Base-by-base conservation (phyloP, 2,329 filamentous ascomycete genomes). In the Colletotrichum melonis region DNA sequence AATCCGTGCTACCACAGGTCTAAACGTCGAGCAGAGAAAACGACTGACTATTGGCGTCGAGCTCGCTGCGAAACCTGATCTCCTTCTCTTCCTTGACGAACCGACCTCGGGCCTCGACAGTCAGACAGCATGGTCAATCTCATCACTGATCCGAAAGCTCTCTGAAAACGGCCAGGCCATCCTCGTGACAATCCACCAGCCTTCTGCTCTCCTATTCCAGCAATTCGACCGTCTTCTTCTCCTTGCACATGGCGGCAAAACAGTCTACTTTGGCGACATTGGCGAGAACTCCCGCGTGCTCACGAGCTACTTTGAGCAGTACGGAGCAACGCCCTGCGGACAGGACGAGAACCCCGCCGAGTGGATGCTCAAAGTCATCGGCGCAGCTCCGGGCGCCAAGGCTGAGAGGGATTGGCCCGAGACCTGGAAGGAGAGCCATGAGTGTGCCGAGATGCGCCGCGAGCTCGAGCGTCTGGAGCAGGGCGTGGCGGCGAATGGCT, bases 1-100 rank as follows among this genome's bases (percentile, higher is more conserved):
- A n/a, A 59, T 24, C 14, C 26, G 12, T 88, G 35, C 32, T 5
- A 19, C 24, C 11, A 76, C 78, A 14, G 88, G 68, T 0, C 67
- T 80, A 2, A 80, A 90, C 73, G 80, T 83, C 1, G 84, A 86
- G 70, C 83, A 86, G 69, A 76, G 84, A 16, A 86, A 86, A 60
- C 88, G 92, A 76, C 85, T 94, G 16, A 95, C 93, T 0, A 94
- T 95, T 72, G 93, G 92, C 78, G 92, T 95, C 2, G 93, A 95
- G 79, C 84, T 95, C 5, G 92, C 92, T 22, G 93, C 93, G 1
- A 93, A 92, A 78, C 93, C 93, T 1, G 88, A 92, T 52, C 84
- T 95, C 2, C 86, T 94, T 63, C 87, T 95, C 24, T 95, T 95
- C 85, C 86, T 95, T 22, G 93, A 95, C 77, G 93, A 95, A 78